Conservation (phyloP, 2,329 filamentous ascomycete species). For the Tolypocladium tropicale region DNA sequence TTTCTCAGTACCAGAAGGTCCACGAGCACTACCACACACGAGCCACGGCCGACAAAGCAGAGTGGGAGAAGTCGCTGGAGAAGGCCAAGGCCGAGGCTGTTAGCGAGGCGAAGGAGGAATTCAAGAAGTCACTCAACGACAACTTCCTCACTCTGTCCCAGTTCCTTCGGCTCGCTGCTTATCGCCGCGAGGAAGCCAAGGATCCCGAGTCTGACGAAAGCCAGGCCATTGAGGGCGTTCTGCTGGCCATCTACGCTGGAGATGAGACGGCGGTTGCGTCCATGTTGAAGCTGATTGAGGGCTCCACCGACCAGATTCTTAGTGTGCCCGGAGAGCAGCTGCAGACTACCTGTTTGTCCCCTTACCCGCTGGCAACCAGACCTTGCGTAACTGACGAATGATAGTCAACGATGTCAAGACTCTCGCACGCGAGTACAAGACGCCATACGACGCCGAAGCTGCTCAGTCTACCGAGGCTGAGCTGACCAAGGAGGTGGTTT, state of each 20-base stretch:
- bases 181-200: constrained; percentile 60
- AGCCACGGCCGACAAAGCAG: constrained; percentile 46
- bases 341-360: constrained; percentile 58
- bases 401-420: constrained; percentile 28
- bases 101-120: constrained; percentile 38
- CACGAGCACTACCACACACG: constrained; percentile 60
- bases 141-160: constrained; percentile 64
- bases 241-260: constrained; percentile 69
- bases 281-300: constrained; percentile 69
- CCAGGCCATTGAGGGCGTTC: constrained; percentile 69
- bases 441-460: constrained; percentile 23
- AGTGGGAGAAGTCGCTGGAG: constrained; percentile 47
- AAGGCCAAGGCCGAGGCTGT: constrained; percentile 44
- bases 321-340: constrained; percentile 56
- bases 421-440: constrained; percentile 43
- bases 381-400: constrained; percentile 8
- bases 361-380: not conserved
- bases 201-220: constrained; percentile 60
- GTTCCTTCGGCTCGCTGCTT: constrained; percentile 70
- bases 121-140: constrained; percentile 47
- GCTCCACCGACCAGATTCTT: constrained; percentile 54
- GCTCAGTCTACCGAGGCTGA: constrained; percentile 21
- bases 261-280: constrained; percentile 64
- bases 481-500: constrained; percentile 24
- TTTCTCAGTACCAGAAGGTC: constrained; percentile 64